Percentiles rank a stretch among this genome's conserved stretches.
Conservation (phyloP, 345 rosid genomes). For the Stellera chamaejasme region DNA sequence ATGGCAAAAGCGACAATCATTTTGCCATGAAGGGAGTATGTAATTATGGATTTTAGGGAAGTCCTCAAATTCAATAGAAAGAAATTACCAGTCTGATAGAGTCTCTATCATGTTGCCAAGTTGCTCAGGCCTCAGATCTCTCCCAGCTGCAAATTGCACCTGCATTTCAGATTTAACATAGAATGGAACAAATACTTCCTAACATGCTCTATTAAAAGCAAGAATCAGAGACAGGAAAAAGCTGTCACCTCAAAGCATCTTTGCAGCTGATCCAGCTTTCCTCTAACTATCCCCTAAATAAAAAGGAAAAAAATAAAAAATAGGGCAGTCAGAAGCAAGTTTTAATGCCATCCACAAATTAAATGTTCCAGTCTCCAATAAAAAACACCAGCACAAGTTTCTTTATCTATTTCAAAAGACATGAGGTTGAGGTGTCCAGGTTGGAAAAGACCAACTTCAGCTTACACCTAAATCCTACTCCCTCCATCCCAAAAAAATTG, state of each 20-base stretch:
- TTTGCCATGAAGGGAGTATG: too few relatives aligned
- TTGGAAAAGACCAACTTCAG: too few relatives aligned
- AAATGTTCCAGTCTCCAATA: neutral
- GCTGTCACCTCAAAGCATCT: slow-evolving; percentile 86
- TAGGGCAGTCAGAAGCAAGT: neutral
- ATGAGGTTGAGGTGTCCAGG: too few relatives aligned
- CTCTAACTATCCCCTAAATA: slow-evolving; percentile 84
- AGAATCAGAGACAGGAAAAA: neutral
- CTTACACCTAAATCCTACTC: too few relatives aligned
- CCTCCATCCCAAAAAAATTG: too few relatives aligned
- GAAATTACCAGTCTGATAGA: slow-evolving; percentile 71
- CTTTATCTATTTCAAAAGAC: too few relatives aligned
- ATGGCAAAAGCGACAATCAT: too few relatives aligned
- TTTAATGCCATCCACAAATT: neutral
- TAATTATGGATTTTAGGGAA: too few relatives aligned
- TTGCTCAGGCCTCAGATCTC: slow-evolving; percentile 91
- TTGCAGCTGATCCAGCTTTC: slow-evolving; percentile 89
- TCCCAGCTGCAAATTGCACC: slow-evolving; percentile 97
- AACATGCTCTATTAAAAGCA: neutral
- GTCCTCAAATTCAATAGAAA: slow-evolving; percentile 5
- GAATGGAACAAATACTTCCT: neutral
- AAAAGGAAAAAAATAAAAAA: slow-evolving; percentile 8
- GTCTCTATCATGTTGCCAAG: slow-evolving; percentile 80
- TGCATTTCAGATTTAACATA: slow-evolving; percentile 20
- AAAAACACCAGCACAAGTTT: too few relatives aligned